A percentile compares a stretch with the other conserved stretches of the same genome.
Evolutionary conservation across 768 basidiomycete genomes (phyloP).

Genomic region (Boletus rubropictus): DNA sequence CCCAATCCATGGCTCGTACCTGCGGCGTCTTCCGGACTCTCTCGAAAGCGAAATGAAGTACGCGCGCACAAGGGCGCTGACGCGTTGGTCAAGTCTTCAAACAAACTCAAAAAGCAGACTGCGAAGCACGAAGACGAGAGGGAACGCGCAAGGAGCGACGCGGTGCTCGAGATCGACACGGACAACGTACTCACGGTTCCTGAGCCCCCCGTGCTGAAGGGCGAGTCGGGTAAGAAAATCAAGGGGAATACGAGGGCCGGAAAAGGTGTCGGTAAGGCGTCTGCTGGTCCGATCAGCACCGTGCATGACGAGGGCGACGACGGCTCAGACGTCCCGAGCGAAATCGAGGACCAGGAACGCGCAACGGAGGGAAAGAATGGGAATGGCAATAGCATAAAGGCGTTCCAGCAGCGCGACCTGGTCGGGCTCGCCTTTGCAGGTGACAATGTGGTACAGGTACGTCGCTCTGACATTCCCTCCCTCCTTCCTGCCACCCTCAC

Average conservation of each 20-base stretch:
- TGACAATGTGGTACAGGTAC: conserved; percentile 88
- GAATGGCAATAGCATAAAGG: conserved; percentile 43
- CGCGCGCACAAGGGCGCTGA: conserved; percentile 63
- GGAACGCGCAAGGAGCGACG: conserved; percentile 65
- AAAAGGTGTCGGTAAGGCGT: not conserved
- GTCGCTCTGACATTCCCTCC: conserved; percentile 16
- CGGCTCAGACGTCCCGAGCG: conserved; percentile 55
- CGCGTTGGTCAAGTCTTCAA: conserved; percentile 57
- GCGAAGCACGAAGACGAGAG: conserved; percentile 53
- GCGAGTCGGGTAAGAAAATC: conserved; percentile 5
- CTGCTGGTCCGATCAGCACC: conserved; percentile 5
- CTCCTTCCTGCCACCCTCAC: not conserved
- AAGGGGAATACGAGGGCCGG: conserved; percentile 14
- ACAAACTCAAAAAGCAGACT: conserved; percentile 64
- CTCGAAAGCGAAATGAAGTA: conserved; percentile 71
- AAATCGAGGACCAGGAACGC: conserved; percentile 65
- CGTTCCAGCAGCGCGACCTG: conserved; percentile 87
- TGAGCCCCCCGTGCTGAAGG: conserved; percentile 1
- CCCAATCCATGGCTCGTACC: conserved; percentile 80
- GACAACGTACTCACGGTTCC: conserved; percentile 17
- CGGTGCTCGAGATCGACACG: conserved; percentile 65
- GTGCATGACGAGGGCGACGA: conserved; percentile 11
- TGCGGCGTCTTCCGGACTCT: conserved; percentile 37
- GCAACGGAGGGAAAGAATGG: conserved; percentile 42
- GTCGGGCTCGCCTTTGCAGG: conserved; percentile 95